These are phyloP conservation scores for Globisporangium solare DNA, from an alignment of 352 stramenopile genomes.

Conservation along the genomic window DNA sequence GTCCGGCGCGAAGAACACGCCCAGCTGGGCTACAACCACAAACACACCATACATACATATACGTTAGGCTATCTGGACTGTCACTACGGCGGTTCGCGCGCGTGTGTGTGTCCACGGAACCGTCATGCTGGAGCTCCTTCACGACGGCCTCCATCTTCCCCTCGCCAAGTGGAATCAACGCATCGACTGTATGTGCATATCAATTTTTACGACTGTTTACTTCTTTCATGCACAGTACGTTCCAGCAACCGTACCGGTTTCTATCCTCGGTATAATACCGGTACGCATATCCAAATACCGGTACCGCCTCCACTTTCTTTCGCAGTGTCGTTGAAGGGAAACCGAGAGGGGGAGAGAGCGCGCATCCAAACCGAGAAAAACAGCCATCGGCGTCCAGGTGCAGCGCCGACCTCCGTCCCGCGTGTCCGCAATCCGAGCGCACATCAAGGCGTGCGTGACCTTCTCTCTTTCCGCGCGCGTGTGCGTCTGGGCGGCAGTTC, in stretches of 20 bases:
- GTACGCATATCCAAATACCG: background rate
- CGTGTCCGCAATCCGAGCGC: too few species aligned
- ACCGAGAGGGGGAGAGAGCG: background rate
- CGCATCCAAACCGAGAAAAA: background rate
- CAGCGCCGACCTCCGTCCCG: background rate
- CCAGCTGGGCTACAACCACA: conserved; percentile 46
- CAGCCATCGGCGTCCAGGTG: background rate
- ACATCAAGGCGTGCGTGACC: too few species aligned
- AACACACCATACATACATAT: background rate
- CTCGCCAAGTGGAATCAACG: background rate
- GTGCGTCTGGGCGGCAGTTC: too few species aligned
- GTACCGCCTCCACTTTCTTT: background rate
- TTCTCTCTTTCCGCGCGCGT: too few species aligned
- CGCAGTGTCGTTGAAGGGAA: background rate
- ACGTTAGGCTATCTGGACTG: too few species aligned
- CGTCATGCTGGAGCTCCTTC: conserved; percentile 68
- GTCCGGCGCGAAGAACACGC: conserved; percentile 66
- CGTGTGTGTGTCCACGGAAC: conserved; percentile 16
- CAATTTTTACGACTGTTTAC: background rate
- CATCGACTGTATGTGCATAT: background rate
- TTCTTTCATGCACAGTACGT: background rate
- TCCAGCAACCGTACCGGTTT: background rate
- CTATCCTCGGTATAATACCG: background rate
- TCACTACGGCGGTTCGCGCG: too few species aligned
- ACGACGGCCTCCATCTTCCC: conserved; percentile 37